Evolutionary conservation across 2,329 filamentous ascomycete genomes (phyloP), one percentile per base, ranked within the genome.

Genomic region (Hypoxylon sp.): DNA sequence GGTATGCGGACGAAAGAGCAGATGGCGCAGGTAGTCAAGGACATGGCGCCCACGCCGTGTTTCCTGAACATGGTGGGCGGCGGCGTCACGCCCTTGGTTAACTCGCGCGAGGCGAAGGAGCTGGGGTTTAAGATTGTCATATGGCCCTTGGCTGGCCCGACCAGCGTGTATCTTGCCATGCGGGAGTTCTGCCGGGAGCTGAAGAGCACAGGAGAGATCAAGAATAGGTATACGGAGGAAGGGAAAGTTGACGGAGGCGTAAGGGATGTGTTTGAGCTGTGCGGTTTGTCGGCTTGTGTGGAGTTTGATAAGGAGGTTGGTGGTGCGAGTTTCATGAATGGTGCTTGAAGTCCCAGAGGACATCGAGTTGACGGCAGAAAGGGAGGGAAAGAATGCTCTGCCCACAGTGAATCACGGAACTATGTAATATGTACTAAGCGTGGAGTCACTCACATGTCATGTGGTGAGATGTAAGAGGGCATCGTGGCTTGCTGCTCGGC

Each of bases 1-100:
- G 86, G 84, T 16, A 78, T 87, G 41, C 79, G 75, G 14, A 79
- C 75, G 8, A 75, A 77, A 23, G 82, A 84, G 34, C 77, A 85
- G 66, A 82, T 81, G 34, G 71, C 73, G 45, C 69, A 73, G 47
- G 76, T 79, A 2, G 79, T 81, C 21, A 68, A 77, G 41, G 80
- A 82, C 25, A 45, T 73, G 64, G 57, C 68, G 19, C 75, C 75
- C 4, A 77, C 74, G 47, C 76, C 75, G 14, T 75, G 73, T 53
- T 68, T 77, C 21, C 55, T 78, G 29, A 77, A 78, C 64, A 75
- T 77, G 72, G 74, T 78, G 0, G 57, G 69, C 5, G 75, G 77
- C 9, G 76, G 77, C 16, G 73, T 77, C 12, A 78, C 76, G 37
- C 77, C 76, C 2, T 62, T 78, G 7, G 61, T 78, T 5, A 69